These are phyloP conservation scores for Cyberlindnera lachancei DNA, from an alignment of 805 yeast genomes.

Conservation along the genomic window DNA sequence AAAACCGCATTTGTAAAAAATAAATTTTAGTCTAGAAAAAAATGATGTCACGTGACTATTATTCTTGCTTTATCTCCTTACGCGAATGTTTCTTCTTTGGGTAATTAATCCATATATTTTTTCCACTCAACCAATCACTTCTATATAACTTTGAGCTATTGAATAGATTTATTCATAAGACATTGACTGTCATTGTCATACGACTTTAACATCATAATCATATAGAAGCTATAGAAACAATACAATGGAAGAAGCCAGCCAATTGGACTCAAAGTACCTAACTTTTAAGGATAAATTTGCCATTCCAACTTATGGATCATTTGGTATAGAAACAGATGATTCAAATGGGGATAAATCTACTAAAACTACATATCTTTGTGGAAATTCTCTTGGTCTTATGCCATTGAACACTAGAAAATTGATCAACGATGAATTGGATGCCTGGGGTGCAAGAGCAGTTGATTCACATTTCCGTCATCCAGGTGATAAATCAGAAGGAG, in stretches of 20 bases:
- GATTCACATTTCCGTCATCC: slow-evolving; percentile 79
- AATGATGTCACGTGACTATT: no score
- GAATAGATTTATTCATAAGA: no score
- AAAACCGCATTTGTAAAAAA: not conserved
- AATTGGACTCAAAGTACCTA: slow-evolving; percentile 19
- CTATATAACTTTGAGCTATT: no score
- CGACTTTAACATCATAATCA: no score
- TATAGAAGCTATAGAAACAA: no score
- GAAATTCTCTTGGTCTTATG: slow-evolving; percentile 91
- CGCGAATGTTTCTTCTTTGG: no score
- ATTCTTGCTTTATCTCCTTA: no score
- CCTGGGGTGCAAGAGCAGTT: slow-evolving; percentile 79
- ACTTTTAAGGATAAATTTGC: slow-evolving; percentile 41
- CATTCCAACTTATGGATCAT: slow-evolving; percentile 58
- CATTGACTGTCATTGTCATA: no score
- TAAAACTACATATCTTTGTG: slow-evolving; percentile 62
- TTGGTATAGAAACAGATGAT: slow-evolving; percentile 43
- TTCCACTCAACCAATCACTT: no score
- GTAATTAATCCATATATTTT: no score
- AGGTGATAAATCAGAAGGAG: slow-evolving; percentile 25
- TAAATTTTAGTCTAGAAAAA: no score
- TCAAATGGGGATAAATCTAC: slow-evolving; percentile 8
- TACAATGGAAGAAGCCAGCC: not conserved
- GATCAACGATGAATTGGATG: slow-evolving; percentile 60
- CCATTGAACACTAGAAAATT: slow-evolving; percentile 56